phyloP scores from a whole-genome alignment of 2,329 filamentous ascomycete species.

The Beauveria sp. region DNA sequence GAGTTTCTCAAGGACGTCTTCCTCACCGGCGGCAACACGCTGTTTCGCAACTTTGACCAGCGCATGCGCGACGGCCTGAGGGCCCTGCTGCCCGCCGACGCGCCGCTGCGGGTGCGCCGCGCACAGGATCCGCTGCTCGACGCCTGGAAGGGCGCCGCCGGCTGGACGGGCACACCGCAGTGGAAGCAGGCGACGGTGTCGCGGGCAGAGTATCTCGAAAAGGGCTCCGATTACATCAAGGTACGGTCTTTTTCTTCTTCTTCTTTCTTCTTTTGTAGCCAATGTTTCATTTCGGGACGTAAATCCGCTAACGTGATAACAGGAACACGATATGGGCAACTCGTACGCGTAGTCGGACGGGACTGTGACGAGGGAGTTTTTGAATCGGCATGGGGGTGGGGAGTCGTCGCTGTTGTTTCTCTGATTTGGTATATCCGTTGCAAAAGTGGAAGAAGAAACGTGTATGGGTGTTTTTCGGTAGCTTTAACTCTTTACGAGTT shows the following conservation, averaged over 20 bases:
- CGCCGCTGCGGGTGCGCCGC: slow-evolving; percentile 60
- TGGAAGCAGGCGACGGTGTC: slow-evolving; percentile 63
- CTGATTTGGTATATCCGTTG: neutral
- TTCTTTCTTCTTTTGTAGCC: neutral
- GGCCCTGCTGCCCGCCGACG: slow-evolving; percentile 61
- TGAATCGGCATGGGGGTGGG: neutral
- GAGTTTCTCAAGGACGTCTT: slow-evolving; percentile 81
- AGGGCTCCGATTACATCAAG: slow-evolving; percentile 91
- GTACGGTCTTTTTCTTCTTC: slow-evolving; percentile 28
- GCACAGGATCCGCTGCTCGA: slow-evolving; percentile 74
- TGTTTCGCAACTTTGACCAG: slow-evolving; percentile 83
- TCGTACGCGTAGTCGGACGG: slow-evolving; percentile 36
- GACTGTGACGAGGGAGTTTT: neutral
- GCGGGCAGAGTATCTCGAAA: slow-evolving; percentile 80
- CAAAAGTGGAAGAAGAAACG: neutral
- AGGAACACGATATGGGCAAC: slow-evolving; percentile 63
- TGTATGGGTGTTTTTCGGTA: neutral
- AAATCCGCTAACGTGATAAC: neutral
- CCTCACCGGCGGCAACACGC: slow-evolving; percentile 84
- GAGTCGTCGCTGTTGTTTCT: neutral
- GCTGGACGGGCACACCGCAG: slow-evolving; percentile 61
- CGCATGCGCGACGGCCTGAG: slow-evolving; percentile 65
- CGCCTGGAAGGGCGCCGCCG: slow-evolving; percentile 87
- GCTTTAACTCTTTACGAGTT: neutral
- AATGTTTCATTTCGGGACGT: neutral